A percentile compares a stretch with the other conserved stretches of the same genome.
Evolutionary conservation across 306 rosid species (phyloP).

Genomic region (Glycyrrhiza uralensis): DNA sequence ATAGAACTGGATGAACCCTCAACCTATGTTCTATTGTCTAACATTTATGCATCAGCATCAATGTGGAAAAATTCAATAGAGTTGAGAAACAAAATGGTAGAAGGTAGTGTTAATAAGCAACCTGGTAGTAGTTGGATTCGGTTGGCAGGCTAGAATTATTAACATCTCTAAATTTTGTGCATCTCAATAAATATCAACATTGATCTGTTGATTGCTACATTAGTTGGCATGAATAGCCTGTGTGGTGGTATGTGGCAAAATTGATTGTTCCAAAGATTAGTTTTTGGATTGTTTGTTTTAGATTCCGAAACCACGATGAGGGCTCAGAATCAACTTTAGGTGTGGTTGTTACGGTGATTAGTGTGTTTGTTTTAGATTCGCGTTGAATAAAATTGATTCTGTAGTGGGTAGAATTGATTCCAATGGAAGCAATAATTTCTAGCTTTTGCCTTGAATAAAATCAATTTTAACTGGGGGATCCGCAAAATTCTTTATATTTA

Average conservation of each 20-base stretch:
- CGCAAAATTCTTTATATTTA: too few species aligned
- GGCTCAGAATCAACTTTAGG: too few species aligned
- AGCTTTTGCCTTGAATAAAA: too few species aligned
- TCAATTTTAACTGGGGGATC: too few species aligned
- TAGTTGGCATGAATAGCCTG: neutral
- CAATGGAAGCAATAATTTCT: too few species aligned
- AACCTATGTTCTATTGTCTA: conserved; percentile 36
- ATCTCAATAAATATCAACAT: neutral
- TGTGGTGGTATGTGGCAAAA: neutral
- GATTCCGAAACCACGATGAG: too few species aligned
- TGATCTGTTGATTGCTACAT: neutral
- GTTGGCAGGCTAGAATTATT: conserved; percentile 28
- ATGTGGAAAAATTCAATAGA: conserved; percentile 41
- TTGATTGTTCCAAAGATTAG: neutral
- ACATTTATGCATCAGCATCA: conserved; percentile 48
- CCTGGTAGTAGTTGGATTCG: conserved; percentile 53
- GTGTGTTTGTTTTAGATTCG: too few species aligned
- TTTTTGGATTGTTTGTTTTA: too few species aligned
- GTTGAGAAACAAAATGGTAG: conserved; percentile 42
- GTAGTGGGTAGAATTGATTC: too few species aligned
- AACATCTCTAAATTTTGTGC: neutral
- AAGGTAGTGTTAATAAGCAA: conserved; percentile 30
- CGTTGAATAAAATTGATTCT: too few species aligned
- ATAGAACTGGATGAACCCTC: conserved; percentile 40
- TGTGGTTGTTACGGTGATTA: too few species aligned